Evolutionary conservation across 208 protist species (phyloP).

Genomic region (Porcisia deanei): DNA sequence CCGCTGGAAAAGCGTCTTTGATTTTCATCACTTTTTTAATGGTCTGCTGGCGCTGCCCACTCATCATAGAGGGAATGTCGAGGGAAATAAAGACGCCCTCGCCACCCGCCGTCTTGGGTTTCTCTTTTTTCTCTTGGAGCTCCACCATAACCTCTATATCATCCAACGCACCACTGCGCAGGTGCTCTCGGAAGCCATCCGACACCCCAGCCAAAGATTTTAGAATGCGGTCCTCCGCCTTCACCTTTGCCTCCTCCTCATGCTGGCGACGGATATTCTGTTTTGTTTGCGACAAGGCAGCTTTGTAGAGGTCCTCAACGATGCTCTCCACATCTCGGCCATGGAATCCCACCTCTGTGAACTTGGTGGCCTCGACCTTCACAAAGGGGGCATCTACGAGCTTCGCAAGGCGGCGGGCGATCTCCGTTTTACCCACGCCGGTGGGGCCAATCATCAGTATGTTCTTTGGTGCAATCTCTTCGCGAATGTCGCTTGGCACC

Average conservation of each 20-base stretch:
- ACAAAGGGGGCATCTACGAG: conserved; percentile 97
- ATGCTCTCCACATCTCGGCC: conserved; percentile 97
- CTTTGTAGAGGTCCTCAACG: conserved; percentile 96
- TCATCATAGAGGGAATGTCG: conserved; percentile 85
- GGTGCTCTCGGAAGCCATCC: conserved; percentile 93
- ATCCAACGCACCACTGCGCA: conserved; percentile 92
- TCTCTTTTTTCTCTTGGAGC: conserved; percentile 91
- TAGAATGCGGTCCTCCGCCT: conserved; percentile 90
- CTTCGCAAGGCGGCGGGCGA: conserved; percentile 96
- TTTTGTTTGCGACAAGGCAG: conserved; percentile 92
- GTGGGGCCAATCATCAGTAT: conserved; percentile 96
- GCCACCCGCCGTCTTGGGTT: conserved; percentile 75
- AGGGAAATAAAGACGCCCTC: conserved; percentile 89
- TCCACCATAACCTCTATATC: conserved; percentile 93
- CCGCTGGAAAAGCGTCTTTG: conserved; percentile 91
- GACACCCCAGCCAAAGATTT: conserved; percentile 86
- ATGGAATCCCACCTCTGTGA: conserved; percentile 98
- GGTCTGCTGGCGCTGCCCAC: conserved; percentile 66
- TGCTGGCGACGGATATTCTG: conserved; percentile 89
- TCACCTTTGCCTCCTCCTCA: conserved; percentile 79
- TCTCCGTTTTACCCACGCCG: conserved; percentile 96
- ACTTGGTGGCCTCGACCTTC: conserved; percentile 99
- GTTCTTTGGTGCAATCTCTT: conserved; percentile 95
- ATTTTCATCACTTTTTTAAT: conserved; percentile 95
- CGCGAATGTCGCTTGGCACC: conserved; percentile 83